Conservation (phyloP, 2,329 filamentous ascomycete genomes). For the Cladosporium halotolerans region DNA sequence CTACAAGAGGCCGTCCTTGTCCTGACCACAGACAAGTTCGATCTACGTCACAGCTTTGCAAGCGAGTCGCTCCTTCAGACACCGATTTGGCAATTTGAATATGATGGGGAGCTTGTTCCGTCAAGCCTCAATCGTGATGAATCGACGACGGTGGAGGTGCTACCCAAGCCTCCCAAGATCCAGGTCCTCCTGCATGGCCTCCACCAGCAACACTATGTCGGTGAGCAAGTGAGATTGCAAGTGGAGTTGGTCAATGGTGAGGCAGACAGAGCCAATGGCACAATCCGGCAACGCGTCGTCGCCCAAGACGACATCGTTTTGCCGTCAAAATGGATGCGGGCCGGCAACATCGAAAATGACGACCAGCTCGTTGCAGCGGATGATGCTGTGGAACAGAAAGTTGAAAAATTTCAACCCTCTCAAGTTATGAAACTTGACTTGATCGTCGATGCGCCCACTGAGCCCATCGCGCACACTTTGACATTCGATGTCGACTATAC, state of each 20-base stretch:
- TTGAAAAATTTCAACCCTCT: not conserved
- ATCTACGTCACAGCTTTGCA: conserved; percentile 58
- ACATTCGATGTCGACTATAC: conserved; percentile 71
- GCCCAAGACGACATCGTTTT: conserved; percentile 13
- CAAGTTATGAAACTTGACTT: conserved; percentile 7
- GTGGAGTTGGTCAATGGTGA: conserved; percentile 76
- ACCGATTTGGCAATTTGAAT: not conserved
- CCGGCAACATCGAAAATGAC: not conserved
- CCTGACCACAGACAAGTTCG: conserved; percentile 60
- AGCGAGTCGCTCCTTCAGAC: conserved; percentile 1
- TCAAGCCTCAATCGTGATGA: conserved; percentile 34
- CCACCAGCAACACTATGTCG: conserved; percentile 72
- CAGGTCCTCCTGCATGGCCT: conserved; percentile 61
- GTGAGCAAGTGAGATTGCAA: conserved; percentile 64
- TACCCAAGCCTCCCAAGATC: conserved; percentile 89
- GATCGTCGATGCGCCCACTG: conserved; percentile 33
- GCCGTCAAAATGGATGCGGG: not conserved
- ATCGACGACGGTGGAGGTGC: conserved; percentile 58
- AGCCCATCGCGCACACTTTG: conserved; percentile 57
- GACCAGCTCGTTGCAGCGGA: not conserved
- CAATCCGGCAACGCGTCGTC: conserved; percentile 40
- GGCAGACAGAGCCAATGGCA: conserved; percentile 67
- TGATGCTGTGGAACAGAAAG: not conserved
- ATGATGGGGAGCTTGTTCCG: not conserved
- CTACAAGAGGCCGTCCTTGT: conserved; percentile 58